A percentile compares a stretch with the other conserved stretches of the same genome.
These are phyloP conservation scores for Claviceps sp. DNA, from an alignment of 2,329 filamentous ascomycete species.

Conservation along the genomic window DNA sequence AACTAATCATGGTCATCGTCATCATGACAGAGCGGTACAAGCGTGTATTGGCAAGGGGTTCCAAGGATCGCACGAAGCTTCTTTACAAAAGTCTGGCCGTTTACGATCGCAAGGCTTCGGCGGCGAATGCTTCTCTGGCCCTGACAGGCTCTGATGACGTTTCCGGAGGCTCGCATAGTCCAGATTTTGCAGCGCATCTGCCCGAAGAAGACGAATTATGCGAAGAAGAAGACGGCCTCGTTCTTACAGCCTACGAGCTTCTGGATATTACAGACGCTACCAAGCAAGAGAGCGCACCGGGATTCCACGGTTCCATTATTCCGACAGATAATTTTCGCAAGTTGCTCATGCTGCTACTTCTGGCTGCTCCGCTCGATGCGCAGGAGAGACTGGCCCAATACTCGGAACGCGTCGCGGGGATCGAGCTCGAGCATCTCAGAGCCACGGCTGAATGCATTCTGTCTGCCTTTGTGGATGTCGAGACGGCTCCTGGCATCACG, in stretches of 20 bases:
- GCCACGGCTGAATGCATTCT: constrained; percentile 51
- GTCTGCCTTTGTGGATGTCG: constrained; percentile 50
- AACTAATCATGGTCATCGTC: constrained; percentile 58
- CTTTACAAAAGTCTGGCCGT: constrained; percentile 61
- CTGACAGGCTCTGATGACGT: not conserved
- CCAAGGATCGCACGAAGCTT: constrained; percentile 46
- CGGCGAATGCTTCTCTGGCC: constrained; percentile 9
- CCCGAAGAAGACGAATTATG: constrained; percentile 30
- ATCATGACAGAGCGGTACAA: constrained; percentile 59
- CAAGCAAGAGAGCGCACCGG: constrained; percentile 34
- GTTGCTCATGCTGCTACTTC: constrained; percentile 54
- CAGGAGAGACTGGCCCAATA: constrained; percentile 54
- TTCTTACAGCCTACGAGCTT: constrained; percentile 54
- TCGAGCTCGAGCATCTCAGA: constrained; percentile 44
- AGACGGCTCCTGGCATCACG: constrained; percentile 48
- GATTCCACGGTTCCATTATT: constrained; percentile 52
- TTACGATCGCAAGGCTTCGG: constrained; percentile 45
- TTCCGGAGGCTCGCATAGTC: constrained; percentile 6
- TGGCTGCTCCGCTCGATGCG: constrained; percentile 49
- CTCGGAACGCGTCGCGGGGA: constrained; percentile 39
- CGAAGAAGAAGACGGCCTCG: constrained; percentile 46
- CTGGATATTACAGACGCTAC: constrained; percentile 51
- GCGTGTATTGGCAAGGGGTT: constrained; percentile 45
- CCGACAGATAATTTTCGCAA: constrained; percentile 61
- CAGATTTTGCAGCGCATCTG: constrained; percentile 34